Evolutionary conservation across 73 alveolate species (phyloP), one percentile per base, ranked within the genome.

Genomic region (Paramecium sexaurelia): DNA sequence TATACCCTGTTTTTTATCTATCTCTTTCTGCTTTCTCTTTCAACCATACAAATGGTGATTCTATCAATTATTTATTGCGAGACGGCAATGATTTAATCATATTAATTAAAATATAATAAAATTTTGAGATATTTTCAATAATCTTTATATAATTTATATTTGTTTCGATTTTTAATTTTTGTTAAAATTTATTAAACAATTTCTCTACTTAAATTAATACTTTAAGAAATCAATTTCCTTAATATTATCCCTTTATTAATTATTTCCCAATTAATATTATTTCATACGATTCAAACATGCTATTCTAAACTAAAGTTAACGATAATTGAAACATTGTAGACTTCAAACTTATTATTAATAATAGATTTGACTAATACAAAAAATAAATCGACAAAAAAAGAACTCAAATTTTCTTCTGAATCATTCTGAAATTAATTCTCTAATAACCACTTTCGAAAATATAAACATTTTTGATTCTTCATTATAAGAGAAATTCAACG

Each of bases 21-120:
- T 73, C 87, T 20, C 35, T 22, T 10, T 73, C 35, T 33, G 87
- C 87, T 39, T 73, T 73, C 35, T 73, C 87, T n/a, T 33, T 73
- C n/a, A 73, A 39, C 87, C 87, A 73, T 1, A 36, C 87, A 33
- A 36, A 73, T 24, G 57, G 87, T 0, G 87, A 36, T 6, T 39
- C 55, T 11, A 73, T 36, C 17, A 39, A 19, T 2, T 15, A 8
- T 36, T 73, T 73, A 39, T 36, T 36, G 0, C 87, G 13, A 17
- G 87, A 73, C 1, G 87, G 87, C 17, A 73, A 36, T 0, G 87
- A 61, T 51, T 51, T 15, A n/a, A 51, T 51, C 67, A 51, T 51
- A 51, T 17, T 51, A n/a, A n/a, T 4, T 51, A 17, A n/a, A 51
- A 51, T 4, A 45, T 51, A 19, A 51, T 51, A 51, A 35, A 4